Percentiles rank a stretch among this genome's conserved stretches.
phyloP scores from a whole-genome alignment of 2,329 filamentous ascomycete genomes.

The Diaporthe velutina region DNA sequence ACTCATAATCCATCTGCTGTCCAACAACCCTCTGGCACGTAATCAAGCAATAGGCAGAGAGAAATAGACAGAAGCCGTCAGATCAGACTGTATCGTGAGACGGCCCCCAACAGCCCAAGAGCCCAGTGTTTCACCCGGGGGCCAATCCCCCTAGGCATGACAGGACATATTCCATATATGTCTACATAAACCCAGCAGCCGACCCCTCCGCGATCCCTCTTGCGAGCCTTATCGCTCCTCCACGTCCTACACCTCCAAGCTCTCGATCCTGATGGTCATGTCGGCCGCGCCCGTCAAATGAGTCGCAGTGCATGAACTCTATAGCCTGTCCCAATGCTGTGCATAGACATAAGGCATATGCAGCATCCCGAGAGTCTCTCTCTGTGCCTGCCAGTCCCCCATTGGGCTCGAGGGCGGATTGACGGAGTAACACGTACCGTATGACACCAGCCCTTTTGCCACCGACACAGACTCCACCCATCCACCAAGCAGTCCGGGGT shows the following conservation, averaged over 20 bases:
- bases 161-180: background rate
- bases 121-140: slow-evolving; percentile 28
- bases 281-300: too few relatives aligned
- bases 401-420: background rate
- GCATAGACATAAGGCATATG: slow-evolving; percentile 4
- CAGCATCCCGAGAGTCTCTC: slow-evolving; percentile 17
- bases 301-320: slow-evolving; percentile 12
- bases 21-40: too few relatives aligned
- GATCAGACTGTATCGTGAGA: slow-evolving; percentile 6
- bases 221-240: background rate
- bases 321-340: background rate
- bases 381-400: background rate
- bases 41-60: background rate
- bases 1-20: too few relatives aligned
- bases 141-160: slow-evolving; percentile 6
- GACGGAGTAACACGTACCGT: background rate
- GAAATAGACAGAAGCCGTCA: background rate
- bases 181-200: background rate
- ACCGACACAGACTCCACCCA: background rate
- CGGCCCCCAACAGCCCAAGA: background rate
- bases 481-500: background rate
- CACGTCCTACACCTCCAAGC: too few relatives aligned
- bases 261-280: too few relatives aligned
- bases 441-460: background rate
- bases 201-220: background rate